phyloP scores from a whole-genome alignment of 2,329 filamentous ascomycete species.

The Xylariaceae sp. region DNA sequence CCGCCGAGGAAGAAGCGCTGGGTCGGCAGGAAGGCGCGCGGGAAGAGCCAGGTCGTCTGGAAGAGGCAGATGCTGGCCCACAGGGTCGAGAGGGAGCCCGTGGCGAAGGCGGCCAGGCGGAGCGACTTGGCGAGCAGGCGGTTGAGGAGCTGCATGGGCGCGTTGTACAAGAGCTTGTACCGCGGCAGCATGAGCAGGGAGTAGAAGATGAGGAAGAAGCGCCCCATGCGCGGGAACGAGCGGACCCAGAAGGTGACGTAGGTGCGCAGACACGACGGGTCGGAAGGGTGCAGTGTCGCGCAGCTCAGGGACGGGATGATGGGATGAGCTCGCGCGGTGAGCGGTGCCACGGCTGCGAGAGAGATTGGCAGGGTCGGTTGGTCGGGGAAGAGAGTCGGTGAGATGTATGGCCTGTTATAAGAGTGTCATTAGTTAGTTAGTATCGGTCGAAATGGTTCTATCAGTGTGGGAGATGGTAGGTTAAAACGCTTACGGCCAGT shows the following conservation, averaged over 20 bases:
- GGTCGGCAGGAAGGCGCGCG: conserved; percentile 67
- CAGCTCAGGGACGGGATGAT: conserved; percentile 81
- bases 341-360: conserved; percentile 64
- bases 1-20: conserved; percentile 89
- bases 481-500: conserved; percentile 69
- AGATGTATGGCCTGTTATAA: conserved; percentile 65
- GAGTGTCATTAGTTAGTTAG: not conserved
- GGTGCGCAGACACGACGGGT: conserved; percentile 82
- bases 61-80: conserved; percentile 92
- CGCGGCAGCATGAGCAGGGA: conserved; percentile 64
- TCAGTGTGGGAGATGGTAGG: not conserved
- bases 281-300: conserved; percentile 78
- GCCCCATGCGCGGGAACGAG: conserved; percentile 72
- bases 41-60: conserved; percentile 71
- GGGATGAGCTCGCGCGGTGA: conserved; percentile 81
- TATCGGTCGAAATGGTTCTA: not conserved
- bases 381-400: conserved; percentile 78
- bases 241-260: conserved; percentile 83
- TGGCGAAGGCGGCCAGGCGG: conserved; percentile 69
- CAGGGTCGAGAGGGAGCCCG: conserved; percentile 74
- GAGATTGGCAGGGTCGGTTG: conserved; percentile 60
- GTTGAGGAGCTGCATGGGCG: conserved; percentile 63
- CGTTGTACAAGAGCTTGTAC: conserved; percentile 61
- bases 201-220: conserved; percentile 72
- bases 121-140: conserved; percentile 63